phyloP scores from a whole-genome alignment of 768 basidiomycete species.

The Rhodocollybia butyracea region DNA sequence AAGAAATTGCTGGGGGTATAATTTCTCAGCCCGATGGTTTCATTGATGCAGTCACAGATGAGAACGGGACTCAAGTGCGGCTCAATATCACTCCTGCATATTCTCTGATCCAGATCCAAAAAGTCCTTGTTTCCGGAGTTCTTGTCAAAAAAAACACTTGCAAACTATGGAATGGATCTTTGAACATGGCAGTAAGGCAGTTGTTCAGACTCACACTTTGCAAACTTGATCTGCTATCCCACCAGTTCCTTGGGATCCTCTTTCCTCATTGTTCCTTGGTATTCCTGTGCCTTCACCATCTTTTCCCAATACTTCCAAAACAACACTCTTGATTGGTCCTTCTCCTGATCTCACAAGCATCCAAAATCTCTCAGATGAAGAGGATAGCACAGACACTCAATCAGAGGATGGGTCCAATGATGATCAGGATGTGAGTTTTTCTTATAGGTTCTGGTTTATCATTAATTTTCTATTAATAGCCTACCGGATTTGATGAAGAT shows the following conservation, averaged over 20 bases:
- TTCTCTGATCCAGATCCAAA: slow-evolving; percentile 11
- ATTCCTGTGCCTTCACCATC: neutral
- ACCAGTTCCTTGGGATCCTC: neutral
- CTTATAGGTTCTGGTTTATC: too few species aligned
- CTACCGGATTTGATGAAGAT: neutral
- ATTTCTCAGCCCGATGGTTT: slow-evolving; percentile 8
- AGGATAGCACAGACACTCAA: too few species aligned
- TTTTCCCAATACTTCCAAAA: neutral
- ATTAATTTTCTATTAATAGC: too few species aligned
- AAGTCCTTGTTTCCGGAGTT: slow-evolving; percentile 9
- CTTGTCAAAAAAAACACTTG: slow-evolving; percentile 7
- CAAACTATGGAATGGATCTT: slow-evolving; percentile 12
- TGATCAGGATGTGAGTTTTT: neutral
- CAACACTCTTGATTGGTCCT: neutral
- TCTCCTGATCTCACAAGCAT: neutral
- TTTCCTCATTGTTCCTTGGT: slow-evolving; percentile 2
- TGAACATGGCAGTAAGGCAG: neutral
- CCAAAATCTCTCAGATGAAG: too few species aligned
- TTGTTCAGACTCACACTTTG: slow-evolving; percentile 7
- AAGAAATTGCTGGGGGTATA: slow-evolving; percentile 6
- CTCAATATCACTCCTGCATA: slow-evolving; percentile 10
- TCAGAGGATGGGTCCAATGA: neutral
- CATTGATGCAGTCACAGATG: neutral
- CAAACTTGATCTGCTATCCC: slow-evolving; percentile 7
- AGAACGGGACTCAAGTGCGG: neutral